Conservation (phyloP, 73 alveolate species). For the Paramecium pentaurelia region DNA sequence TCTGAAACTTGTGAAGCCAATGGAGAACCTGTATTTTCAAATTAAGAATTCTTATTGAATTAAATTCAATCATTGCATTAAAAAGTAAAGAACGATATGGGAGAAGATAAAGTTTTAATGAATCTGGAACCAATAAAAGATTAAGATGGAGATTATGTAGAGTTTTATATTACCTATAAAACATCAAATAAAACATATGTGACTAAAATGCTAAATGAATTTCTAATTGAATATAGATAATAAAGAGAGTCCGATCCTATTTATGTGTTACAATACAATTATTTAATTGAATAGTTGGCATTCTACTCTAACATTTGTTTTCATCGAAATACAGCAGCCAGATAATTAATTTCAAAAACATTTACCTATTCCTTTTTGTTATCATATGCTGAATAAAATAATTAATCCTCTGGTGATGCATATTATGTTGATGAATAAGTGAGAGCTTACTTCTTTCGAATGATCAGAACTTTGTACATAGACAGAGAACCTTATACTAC, state of each 20-base stretch:
- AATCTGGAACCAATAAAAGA: not conserved
- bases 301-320: not conserved
- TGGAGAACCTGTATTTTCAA: conserved; percentile 17
- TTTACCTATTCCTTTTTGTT: not conserved
- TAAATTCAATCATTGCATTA: not conserved
- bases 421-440: not conserved
- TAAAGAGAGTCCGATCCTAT: not conserved
- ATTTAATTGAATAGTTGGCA: not conserved
- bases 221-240: not conserved
- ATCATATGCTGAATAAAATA: not conserved
- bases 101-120: not conserved
- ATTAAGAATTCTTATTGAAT: not conserved
- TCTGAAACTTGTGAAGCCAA: not conserved
- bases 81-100: not conserved
- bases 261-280: not conserved
- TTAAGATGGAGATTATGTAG: not conserved
- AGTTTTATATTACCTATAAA: not conserved
- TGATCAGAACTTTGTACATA: conserved; percentile 42
- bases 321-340: conserved; percentile 30
- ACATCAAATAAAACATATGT: not conserved
- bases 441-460: conserved; percentile 60
- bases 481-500: conserved; percentile 51
- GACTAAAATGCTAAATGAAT: not conserved
- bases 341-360: not conserved
- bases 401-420: not conserved